Percentiles rank a stretch among this genome's conserved stretches.
phyloP scores from a whole-genome alignment of 2,329 filamentous ascomycete genomes.

The Exophiala dermatitidis region DNA sequence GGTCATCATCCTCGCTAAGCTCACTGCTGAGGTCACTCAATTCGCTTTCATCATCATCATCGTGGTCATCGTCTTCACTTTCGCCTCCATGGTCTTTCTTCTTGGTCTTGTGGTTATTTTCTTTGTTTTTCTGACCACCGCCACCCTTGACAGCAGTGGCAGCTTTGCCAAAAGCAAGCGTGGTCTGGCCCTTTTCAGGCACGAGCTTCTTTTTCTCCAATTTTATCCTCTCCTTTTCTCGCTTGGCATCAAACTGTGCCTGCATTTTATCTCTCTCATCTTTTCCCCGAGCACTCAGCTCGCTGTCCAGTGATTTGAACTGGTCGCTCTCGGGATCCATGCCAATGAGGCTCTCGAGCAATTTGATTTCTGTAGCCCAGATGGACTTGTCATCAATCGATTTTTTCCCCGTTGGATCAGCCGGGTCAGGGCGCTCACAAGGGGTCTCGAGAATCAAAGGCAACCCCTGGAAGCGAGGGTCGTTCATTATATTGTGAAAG shows the following conservation, averaged over 20 bases:
- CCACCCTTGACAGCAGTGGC: conserved; percentile 24
- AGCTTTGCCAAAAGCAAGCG: conserved; percentile 19
- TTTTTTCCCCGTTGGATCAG: conserved; percentile 24
- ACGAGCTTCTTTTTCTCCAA: conserved; percentile 47
- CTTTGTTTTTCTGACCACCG: conserved; percentile 30
- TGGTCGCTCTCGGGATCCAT: conserved; percentile 70
- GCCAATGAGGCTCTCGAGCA: conserved; percentile 79
- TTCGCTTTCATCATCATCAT: conserved; percentile 5
- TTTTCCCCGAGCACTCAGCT: conserved; percentile 60
- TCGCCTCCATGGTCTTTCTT: conserved; percentile 36
- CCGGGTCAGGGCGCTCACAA: conserved; percentile 59
- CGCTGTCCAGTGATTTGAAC: conserved; percentile 59
- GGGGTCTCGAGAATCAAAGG: conserved; percentile 97
- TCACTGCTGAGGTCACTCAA: conserved; percentile 10
- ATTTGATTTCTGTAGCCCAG: conserved; percentile 90
- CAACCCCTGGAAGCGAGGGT: conserved; percentile 63
- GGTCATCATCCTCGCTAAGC: conserved; percentile 9
- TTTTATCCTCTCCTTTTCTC: conserved; percentile 50
- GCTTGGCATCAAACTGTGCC: conserved; percentile 71
- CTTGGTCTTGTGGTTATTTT: conserved; percentile 8
- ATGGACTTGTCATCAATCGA: conserved; percentile 64
- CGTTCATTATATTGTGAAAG: conserved; percentile 88
- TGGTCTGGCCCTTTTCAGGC: conserved; percentile 44
- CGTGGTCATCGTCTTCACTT: conserved; percentile 18
- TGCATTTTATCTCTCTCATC: conserved; percentile 67